Base-by-base conservation (phyloP, 2,329 filamentous ascomycete species). In the Nigrospora osmanthi region DNA sequence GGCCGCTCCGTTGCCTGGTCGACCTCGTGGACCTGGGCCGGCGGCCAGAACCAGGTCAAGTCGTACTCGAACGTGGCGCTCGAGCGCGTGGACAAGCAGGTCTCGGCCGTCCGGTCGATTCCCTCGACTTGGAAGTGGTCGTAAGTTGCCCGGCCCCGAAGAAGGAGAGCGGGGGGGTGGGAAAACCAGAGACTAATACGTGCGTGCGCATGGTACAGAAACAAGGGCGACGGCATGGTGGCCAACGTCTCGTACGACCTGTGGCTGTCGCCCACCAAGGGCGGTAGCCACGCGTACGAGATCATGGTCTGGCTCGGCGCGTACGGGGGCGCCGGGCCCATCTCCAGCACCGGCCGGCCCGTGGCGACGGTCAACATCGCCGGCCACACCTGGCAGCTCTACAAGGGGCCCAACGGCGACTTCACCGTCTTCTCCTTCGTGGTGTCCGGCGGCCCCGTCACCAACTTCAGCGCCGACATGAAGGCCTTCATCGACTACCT, bases 171-270 rank as follows among this genome's bases (percentile, higher is more conserved):
- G n/a, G n/a, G n/a, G n/a, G n/a, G n/a, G n/a, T n/a, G n/a, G n/a
- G n/a, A n/a, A n/a, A n/a, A 11, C 39, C 17, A 14, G 30, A 7
- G 12, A 30, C 37, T 35, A 39, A 38, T 40, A 10, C 23, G 23
- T 7, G 23, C 10, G 23, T 28, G 23, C 23, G 23, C 5, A 30
- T 38, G 28, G 13, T 34, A n/a, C n/a, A 59, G 70, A 39, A 77
- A 80, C 61, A 67, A 66, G 11, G 75, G 73, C 49, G 65, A 58
- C 43, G 52, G 56, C 49, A 57, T 80, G 37, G 65, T 78, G 35
- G 73, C 75, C 38, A 67, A 82, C 54, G 78, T 83, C 10, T 66
- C 76, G 23, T 82, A 80, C 56, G 77, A 81, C 57, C 56, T 81
- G 37, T 82, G 81, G 63, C 75, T 76, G 15, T 64, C 66, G 4